Percentiles rank a stretch among this genome's conserved stretches.
Evolutionary conservation across 2,329 filamentous ascomycete species (phyloP).

Genomic region (Pestalotiopsis sp.): DNA sequence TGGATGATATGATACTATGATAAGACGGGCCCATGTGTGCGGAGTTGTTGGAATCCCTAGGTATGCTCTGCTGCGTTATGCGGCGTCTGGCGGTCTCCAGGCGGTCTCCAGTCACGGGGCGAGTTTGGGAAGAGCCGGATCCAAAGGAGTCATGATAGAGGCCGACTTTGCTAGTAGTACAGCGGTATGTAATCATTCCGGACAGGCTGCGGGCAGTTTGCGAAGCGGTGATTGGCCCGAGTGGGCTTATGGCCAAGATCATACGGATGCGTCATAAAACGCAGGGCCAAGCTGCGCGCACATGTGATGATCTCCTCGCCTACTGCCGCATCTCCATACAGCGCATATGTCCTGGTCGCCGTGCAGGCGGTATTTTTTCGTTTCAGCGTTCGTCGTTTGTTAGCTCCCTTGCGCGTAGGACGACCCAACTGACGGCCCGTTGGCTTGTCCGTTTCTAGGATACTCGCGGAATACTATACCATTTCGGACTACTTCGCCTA

Average conservation of each 20-base stretch:
- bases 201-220: background rate
- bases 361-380: background rate
- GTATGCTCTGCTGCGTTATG: background rate
- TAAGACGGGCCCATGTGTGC: background rate
- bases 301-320: background rate
- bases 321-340: background rate
- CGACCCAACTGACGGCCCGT: background rate
- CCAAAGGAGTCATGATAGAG: background rate
- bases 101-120: background rate
- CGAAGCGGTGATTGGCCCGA: background rate
- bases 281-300: background rate
- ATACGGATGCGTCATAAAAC: background rate
- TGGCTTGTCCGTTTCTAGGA: background rate
- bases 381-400: background rate
- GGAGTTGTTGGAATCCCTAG: background rate
- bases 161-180: background rate
- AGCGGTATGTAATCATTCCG: background rate
- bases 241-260: background rate
- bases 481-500: background rate
- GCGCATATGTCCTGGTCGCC: background rate
- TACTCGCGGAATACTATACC: background rate
- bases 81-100: background rate
- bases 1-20: background rate
- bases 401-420: background rate
- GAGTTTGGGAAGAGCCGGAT: background rate